Evolutionary conservation across 2,329 filamentous ascomycete genomes (phyloP).

Genomic region (Verticillium zaregamsianum): DNA sequence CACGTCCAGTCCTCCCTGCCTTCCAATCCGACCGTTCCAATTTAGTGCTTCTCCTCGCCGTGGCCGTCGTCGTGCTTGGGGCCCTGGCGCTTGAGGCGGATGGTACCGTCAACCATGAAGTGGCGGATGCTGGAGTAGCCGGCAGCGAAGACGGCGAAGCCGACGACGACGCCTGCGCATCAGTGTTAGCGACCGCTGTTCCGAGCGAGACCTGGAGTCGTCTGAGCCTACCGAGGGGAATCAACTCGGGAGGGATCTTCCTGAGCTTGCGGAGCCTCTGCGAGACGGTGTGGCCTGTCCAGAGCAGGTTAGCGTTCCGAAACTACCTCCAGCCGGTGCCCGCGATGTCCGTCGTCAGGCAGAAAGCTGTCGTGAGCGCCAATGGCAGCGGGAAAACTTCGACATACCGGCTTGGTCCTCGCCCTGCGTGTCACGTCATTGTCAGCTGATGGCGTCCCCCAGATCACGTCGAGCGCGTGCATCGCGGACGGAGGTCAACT

Average conservation of each 20-base stretch:
- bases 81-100: slow-evolving; percentile 75
- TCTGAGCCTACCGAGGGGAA: slow-evolving; percentile 75
- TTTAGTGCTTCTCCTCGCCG: slow-evolving; percentile 28
- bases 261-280: slow-evolving; percentile 88
- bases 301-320: background rate
- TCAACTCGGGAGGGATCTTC: slow-evolving; percentile 88
- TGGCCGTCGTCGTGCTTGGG: slow-evolving; percentile 33
- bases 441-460: slow-evolving; percentile 19
- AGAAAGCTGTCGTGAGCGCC: slow-evolving; percentile 5
- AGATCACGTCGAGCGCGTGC: slow-evolving; percentile 10
- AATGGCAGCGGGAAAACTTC: slow-evolving; percentile 15
- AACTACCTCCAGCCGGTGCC: slow-evolving; percentile 1
- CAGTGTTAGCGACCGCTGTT: background rate
- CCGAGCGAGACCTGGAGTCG: slow-evolving; percentile 13
- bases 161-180: slow-evolving; percentile 72
- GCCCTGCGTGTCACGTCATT: slow-evolving; percentile 43
- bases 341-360: background rate
- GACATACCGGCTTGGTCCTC: slow-evolving; percentile 65
- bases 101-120: slow-evolving; percentile 83
- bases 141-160: slow-evolving; percentile 76
- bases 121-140: slow-evolving; percentile 79
- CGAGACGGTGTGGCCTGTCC: slow-evolving; percentile 86
- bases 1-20: background rate
- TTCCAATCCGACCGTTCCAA: background rate
- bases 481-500: slow-evolving; percentile 29